A percentile compares a stretch with the other conserved stretches of the same genome.
phyloP scores from a whole-genome alignment of 495 filamentous ascomycete species.

The Trichoderma virens region DNA sequence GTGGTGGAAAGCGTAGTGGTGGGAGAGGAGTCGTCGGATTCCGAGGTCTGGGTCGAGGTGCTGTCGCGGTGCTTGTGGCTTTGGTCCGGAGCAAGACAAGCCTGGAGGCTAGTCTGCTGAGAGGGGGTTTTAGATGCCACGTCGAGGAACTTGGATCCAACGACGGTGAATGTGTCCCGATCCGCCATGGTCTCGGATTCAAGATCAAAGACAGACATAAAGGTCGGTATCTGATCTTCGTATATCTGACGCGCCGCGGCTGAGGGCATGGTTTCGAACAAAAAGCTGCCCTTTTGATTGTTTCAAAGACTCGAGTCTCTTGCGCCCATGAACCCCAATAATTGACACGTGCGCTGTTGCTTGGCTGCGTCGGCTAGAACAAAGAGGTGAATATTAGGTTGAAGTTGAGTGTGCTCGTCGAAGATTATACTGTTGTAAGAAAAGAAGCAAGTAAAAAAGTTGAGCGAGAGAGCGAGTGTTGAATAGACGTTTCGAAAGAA shows the following conservation, averaged over 20 bases:
- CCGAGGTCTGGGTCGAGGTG: constrained; percentile 72
- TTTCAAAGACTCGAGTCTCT: neutral
- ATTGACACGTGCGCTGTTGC: neutral
- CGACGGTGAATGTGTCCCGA: constrained; percentile 33
- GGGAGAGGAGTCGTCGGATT: constrained; percentile 87
- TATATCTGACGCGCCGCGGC: constrained; percentile 43
- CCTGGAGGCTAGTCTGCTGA: neutral
- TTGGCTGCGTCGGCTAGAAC: neutral
- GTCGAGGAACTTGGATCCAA: constrained; percentile 36
- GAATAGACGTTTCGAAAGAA: neutral
- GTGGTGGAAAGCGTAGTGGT: constrained; percentile 93
- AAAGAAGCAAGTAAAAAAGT: neutral
- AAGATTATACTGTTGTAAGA: neutral
- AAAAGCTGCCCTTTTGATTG: neutral
- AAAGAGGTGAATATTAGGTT: neutral
- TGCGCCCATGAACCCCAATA: neutral
- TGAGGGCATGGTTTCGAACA: constrained; percentile 42
- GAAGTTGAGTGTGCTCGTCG: neutral
- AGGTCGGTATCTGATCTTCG: constrained; percentile 62
- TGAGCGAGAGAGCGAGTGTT: neutral
- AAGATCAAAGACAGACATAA: constrained; percentile 62
- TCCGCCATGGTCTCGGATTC: constrained; percentile 39
- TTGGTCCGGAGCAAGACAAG: constrained; percentile 15
- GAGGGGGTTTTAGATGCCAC: constrained; percentile 22
- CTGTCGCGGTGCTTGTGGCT: constrained; percentile 53